Evolutionary conservation across 495 filamentous ascomycete species (phyloP), one percentile per base, ranked within the genome.

Genomic region (Astrocystis sublimbata): DNA sequence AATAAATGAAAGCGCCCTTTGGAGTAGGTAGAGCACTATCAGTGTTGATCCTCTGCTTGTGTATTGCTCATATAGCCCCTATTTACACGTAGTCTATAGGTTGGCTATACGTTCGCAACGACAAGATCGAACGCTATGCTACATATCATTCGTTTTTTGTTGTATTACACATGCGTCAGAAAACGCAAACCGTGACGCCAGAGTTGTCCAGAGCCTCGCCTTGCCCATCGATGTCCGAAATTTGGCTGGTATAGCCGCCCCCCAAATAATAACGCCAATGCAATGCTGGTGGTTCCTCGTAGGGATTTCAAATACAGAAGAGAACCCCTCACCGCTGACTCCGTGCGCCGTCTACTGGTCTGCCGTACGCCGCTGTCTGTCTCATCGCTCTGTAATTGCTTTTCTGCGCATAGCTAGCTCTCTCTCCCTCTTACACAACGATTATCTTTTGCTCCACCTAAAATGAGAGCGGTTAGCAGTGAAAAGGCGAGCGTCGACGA

Each of bases 161-260:
- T n/a, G n/a, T n/a, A n/a, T n/a, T n/a, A 61, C 41, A 55, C 49
- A 59, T 63, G 68, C 63, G 65, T 63, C 30, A 40, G 33, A 42
- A 67, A 70, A 70, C 68, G 62, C 64, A 68, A 62, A 62, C 68
- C 70, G 65, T 68, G 28, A 70, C 70, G 68, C 70, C 70, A 67
- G 68, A 57, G 55, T 61, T 36, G 62, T 70, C 62, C 69, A 63
- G 60, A 64, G 58, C 64, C 69, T 60, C 64, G 64, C 61, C 45
- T 53, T 53, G 26, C 54, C 54, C 8, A 21, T 41, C n/a, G 61
- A 69, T 65, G 60, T 35, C 59, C 49, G 35, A 31, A n/a, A 15
- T 31, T 56, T 42, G 51, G 60, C 50, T 38, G 55, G 30, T 36
- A 42, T 41, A 54, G 47, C 60, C 60, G 42, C 51, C 60, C 26